Evolutionary conservation across 768 basidiomycete genomes (phyloP), one percentile per base, ranked within the genome.

Genomic region (Suillus tomentosus): DNA sequence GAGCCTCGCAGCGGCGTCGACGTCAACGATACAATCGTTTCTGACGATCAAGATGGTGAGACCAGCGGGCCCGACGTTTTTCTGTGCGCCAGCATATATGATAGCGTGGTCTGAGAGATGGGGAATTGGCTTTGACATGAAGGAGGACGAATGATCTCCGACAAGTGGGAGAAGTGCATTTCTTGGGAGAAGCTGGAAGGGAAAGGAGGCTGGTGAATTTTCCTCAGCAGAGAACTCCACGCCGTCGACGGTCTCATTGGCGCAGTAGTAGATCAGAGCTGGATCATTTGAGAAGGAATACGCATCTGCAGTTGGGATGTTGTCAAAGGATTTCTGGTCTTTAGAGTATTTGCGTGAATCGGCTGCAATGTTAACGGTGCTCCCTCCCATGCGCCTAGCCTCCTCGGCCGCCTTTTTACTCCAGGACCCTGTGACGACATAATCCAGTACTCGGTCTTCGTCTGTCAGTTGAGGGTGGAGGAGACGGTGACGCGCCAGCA

Each of bases 231-330:
- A 80, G 79, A 92, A 99, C 79, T 99, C 90, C 55, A 95, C 90
- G 50, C 97, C 97, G 69, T 96, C 90, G 64, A 99, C 91, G 15
- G 97, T 99, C 81, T 99, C 97, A 82, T 99, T 99, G 76, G 97
- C 97, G 84, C 97, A 99, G 80, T 97, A 99, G 80, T 96, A 99
- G 64, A 98, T 89, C 69, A 96, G 84, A 34, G 92, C 96, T 15
- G 96, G 89, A 72, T 88, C 84, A n/a, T 77, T 66, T 9, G 91
- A 90, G 80, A 98, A 94, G 11, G 77, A 73, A 84, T 91, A 99
- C 61, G 84, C 82, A 61, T 80, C 77, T 73, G 86, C 87, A 13
- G 87, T 79, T 10, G 97, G 95, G 73, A 99, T 86, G 66, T 84
- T 86, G 68, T 94, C 89, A 76, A 90, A 92, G 0, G 87, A 80